phyloP scores from a whole-genome alignment of 2,329 filamentous ascomycete genomes.

The Zasmidium angulare region DNA sequence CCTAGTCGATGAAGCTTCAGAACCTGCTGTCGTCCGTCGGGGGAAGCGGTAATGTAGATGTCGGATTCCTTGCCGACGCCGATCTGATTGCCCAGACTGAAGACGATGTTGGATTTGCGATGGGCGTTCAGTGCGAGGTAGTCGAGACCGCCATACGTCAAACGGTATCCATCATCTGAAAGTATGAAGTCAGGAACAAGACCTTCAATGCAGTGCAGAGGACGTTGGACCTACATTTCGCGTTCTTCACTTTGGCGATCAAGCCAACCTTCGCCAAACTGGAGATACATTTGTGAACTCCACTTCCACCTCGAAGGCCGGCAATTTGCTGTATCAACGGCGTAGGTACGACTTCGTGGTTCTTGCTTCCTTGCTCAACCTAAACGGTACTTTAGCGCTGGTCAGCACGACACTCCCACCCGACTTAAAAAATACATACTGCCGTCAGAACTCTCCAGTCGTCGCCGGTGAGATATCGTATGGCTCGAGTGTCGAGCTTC shows the following conservation, averaged over 20 bases:
- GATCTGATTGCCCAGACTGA: constrained; percentile 90
- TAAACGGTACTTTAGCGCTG: constrained; percentile 41
- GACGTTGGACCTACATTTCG: constrained; percentile 61
- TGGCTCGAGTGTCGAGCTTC: constrained; percentile 91
- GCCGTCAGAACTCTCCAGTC: constrained; percentile 95
- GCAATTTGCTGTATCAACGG: constrained; percentile 81
- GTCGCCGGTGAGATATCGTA: constrained; percentile 87
- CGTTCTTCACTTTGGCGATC: constrained; percentile 90
- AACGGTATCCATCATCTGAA: constrained; percentile 83
- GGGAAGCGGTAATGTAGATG: constrained; percentile 87
- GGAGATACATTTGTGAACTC: constrained; percentile 84
- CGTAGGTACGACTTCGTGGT: constrained; percentile 95
- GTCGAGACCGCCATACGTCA: constrained; percentile 95
- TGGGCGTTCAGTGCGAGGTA: constrained; percentile 95
- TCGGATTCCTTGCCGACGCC: constrained; percentile 98
- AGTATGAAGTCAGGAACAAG: background rate
- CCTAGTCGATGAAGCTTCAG: constrained; percentile 96
- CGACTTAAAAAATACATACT: constrained; percentile 55
- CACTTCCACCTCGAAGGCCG: constrained; percentile 70
- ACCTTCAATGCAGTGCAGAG: background rate
- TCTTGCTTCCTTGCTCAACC: constrained; percentile 92
- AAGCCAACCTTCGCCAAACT: constrained; percentile 87
- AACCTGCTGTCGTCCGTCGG: constrained; percentile 73
- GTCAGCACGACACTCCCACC: constrained; percentile 9
- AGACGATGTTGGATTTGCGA: constrained; percentile 74